A percentile compares a stretch with the other conserved stretches of the same genome.
phyloP scores from a whole-genome alignment of 805 yeast genomes.

The Limtongozyma cylindracea region DNA sequence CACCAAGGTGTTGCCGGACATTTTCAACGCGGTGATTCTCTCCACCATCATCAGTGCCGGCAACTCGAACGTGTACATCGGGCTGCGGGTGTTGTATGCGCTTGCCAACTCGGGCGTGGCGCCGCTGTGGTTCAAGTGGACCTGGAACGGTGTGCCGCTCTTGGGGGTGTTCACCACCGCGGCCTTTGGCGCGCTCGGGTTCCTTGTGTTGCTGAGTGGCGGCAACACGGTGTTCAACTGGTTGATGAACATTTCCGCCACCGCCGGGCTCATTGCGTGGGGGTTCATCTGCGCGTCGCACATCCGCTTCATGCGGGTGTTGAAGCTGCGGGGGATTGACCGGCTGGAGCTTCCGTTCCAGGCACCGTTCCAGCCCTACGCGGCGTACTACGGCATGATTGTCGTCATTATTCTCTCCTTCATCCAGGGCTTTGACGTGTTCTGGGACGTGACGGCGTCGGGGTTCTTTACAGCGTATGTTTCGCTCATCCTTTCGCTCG shows the following conservation, averaged over 20 bases:
- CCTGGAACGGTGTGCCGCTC: constrained; percentile 37
- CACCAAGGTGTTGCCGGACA: constrained; percentile 36
- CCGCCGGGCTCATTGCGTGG: constrained; percentile 58
- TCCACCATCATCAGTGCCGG: constrained; percentile 55
- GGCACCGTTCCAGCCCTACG: constrained; percentile 42
- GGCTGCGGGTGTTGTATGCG: constrained; percentile 44
- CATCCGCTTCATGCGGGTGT: constrained; percentile 41
- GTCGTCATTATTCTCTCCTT: constrained; percentile 29
- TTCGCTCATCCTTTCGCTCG: constrained; percentile 34
- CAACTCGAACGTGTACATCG: constrained; percentile 49
- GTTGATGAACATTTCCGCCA: constrained; percentile 54
- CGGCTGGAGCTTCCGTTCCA: constrained; percentile 53
- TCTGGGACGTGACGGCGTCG: constrained; percentile 25
- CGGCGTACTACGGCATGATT: constrained; percentile 35
- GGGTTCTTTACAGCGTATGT: constrained; percentile 48
- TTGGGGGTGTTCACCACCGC: constrained; percentile 30
- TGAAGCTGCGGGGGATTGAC: constrained; percentile 34
- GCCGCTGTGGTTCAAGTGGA: constrained; percentile 20
- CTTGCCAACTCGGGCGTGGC: constrained; percentile 34
- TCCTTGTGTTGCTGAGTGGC: constrained; percentile 23
- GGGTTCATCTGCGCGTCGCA: constrained; percentile 37
- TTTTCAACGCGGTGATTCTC: constrained; percentile 48
- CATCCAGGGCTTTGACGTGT: constrained; percentile 49
- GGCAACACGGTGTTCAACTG: constrained; percentile 41
- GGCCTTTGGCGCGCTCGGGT: constrained; percentile 36